These are phyloP conservation scores for Adansonia gregorii DNA, from an alignment of 441 rosid genomes.

Conservation along the genomic window DNA sequence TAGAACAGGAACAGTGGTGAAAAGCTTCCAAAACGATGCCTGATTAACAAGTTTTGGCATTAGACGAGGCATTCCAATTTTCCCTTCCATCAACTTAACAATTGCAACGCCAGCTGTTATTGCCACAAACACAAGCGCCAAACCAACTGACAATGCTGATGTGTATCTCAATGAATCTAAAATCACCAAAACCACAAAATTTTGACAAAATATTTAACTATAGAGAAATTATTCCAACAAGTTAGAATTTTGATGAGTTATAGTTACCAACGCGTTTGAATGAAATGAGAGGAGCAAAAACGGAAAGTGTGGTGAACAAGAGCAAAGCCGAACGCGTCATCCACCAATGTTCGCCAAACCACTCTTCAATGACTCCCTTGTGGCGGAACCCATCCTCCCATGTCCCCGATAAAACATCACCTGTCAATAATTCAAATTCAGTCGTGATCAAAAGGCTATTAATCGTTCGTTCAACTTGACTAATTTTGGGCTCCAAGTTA, in stretches of 20 bases:
- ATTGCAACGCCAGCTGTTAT: conserved; percentile 59
- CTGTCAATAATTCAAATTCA: conserved; percentile 33
- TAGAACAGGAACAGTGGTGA: conserved; percentile 58
- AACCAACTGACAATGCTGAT: conserved; percentile 59
- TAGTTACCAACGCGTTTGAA: conserved; percentile 60
- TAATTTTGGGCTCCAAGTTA: conserved; percentile 1
- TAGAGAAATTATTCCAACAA: background rate
- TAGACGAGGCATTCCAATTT: conserved; percentile 53
- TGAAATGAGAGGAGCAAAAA: conserved; percentile 60
- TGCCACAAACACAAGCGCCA: conserved; percentile 60
- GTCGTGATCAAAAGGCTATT: conserved; percentile 15
- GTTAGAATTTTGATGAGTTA: background rate
- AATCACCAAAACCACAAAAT: conserved; percentile 12
- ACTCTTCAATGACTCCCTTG: conserved; percentile 56
- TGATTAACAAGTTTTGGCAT: conserved; percentile 53
- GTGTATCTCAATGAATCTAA: conserved; percentile 72
- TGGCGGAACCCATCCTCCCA: conserved; percentile 49
- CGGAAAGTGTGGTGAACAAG: conserved; percentile 50
- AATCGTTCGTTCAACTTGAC: background rate
- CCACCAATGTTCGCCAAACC: conserved; percentile 65
- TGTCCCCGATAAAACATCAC: conserved; percentile 66
- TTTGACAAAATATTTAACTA: background rate
- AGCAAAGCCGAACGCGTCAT: conserved; percentile 52
- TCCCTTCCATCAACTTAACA: conserved; percentile 48
- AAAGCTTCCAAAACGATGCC: conserved; percentile 68